Evolutionary conservation across 2,329 filamentous ascomycete genomes (phyloP), one percentile per base, ranked within the genome.

Genomic region (Esteya vermicola): DNA sequence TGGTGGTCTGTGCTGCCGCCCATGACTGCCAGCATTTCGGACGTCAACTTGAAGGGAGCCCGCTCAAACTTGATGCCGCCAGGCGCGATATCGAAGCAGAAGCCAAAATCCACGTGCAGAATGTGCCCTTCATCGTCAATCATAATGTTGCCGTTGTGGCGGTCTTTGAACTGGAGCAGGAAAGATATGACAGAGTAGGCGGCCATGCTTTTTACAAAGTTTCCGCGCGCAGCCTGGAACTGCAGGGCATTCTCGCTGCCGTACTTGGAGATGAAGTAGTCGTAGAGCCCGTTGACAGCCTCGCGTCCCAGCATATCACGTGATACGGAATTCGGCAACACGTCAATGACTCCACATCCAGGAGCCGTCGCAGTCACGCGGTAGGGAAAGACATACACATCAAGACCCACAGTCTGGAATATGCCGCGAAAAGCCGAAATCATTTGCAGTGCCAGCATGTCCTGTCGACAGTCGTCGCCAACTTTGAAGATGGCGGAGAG

Each of bases 401-500:
- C 91, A 9, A 99, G 72, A 0, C 93, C 93, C 31, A 96, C 84
- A 48, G 76, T 81, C 57, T 93, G 83, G 69, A 96, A 98, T 52
- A 99, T 98, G 47, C 88, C 88, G 20, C 91, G 80, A 68, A 98
- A 99, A 1, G 88, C 86, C 1, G 91, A 81, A 56, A 99, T 95
- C 81, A 99, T 93, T 60, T 98, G 91, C 45, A 99, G 67, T 2
- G 91, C 91, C 44, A 99, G 69, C 39, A 99, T 83, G 52, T 99
- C 93, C 61, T 99, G 91, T 38, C 91, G 81, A 57, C 91, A 96
- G 59, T 99, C 91, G 56, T 99, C 91, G 46, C 91, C 91, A 36
- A 99, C 93, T 59, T 99, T 99, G 77, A 99, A 99, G 54, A 99
- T 99, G 42, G 89, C 91, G 2, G 86, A 93, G 59, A 98, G 91